Evolutionary conservation across 768 basidiomycete species (phyloP).

Genomic region (Hirschioporus abietinus): DNA sequence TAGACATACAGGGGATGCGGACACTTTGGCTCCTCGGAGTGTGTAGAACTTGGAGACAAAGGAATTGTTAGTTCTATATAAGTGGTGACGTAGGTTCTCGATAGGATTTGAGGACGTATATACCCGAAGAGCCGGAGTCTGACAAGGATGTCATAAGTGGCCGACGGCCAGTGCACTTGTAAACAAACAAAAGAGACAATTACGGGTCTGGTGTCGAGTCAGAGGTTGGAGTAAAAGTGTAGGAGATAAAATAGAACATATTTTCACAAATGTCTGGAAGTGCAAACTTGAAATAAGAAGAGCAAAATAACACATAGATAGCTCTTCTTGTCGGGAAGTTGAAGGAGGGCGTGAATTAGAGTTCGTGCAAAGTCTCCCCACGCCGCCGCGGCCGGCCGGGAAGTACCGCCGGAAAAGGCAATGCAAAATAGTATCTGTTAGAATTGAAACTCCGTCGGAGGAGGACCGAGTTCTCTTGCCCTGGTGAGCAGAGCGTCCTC

Average conservation of each 20-base stretch:
- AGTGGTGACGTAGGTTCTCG: background rate
- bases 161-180: background rate
- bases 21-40: background rate
- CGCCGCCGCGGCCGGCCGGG: too few relatives aligned
- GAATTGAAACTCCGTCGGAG: background rate
- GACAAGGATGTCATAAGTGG: background rate
- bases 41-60: background rate
- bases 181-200: background rate
- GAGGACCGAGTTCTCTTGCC: conserved; percentile 1
- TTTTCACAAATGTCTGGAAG: too few relatives aligned
- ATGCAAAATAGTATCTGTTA: background rate
- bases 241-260: background rate
- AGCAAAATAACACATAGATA: background rate
- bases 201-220: background rate
- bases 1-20: background rate
- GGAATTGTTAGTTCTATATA: too few relatives aligned
- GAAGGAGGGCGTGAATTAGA: background rate
- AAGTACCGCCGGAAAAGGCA: background rate
- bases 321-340: background rate
- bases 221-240: background rate
- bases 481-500: conserved; percentile 3
- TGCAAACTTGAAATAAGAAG: background rate
- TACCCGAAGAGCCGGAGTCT: background rate
- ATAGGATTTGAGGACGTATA: background rate
- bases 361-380: background rate